Evolutionary conservation across 2,329 filamentous ascomycete genomes (phyloP), one percentile per base, ranked within the genome.

Genomic region (Botryotinia globosa): DNA sequence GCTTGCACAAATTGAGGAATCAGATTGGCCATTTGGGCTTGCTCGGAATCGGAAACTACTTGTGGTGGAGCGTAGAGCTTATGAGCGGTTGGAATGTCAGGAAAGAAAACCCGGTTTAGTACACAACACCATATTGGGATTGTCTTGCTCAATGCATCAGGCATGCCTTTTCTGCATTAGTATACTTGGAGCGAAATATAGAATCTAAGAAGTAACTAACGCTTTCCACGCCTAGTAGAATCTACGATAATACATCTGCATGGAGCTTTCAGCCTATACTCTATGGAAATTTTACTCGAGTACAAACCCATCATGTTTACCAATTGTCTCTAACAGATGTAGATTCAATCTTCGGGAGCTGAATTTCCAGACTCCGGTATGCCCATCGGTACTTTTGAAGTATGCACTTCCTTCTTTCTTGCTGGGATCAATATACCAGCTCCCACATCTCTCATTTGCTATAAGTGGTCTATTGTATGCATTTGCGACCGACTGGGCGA

Each of bases 311-410:
- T 92, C 89, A 81, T 88, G 80, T 72, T 84, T 79, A 74, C 87
- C 89, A 71, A 95, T 86, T 58, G 94, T 79, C 48, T 90, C 86
- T 67, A 98, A 81, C 25, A 98, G 80, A 76, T 97, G 92, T 78
- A 97, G 80, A 80, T 99, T 99, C 79, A 98, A 83, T 76, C 96
- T 86, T 75, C 96, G 85, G 34, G 91, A 87, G 82, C 93, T 97
- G 80, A 98, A 97, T 74, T 90, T 88, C 96, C 96, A 99, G 79
- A 97, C 90, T 14, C 93, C 91, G 69, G 90, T 90, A 81, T 99
- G 96, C 1, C 96, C 96, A 83, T 99, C 96, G 2, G 96, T 99
- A 82, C 93, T 97, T 85, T 99, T 99, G 83, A 98, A 99, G 83
- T 98, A 99, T 45, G 92, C 93, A 76, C 92, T 94, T 45, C 88